phyloP scores from a whole-genome alignment of 495 filamentous ascomycete genomes.

The Trypethelium eluteriae region DNA sequence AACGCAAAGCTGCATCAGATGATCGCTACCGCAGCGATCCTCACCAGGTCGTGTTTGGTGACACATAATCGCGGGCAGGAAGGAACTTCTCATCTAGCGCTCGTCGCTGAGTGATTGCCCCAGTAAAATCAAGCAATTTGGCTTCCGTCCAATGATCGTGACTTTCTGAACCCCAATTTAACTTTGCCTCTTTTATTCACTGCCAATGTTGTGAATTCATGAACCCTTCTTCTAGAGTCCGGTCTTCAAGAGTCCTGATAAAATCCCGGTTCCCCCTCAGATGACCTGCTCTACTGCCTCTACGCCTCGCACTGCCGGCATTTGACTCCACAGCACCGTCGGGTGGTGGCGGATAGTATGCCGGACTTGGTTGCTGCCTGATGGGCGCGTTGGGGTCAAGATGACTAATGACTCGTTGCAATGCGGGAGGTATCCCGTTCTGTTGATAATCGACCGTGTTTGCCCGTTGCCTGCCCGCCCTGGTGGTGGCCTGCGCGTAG shows the following conservation, averaged over 20 bases:
- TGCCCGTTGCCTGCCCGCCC: constrained; percentile 79
- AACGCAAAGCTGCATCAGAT: background rate
- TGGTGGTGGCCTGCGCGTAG: constrained; percentile 77
- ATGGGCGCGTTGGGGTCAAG: constrained; percentile 94
- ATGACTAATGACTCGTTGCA: constrained; percentile 94
- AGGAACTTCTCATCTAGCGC: background rate
- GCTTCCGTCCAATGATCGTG: background rate
- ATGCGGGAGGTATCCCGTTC: constrained; percentile 80
- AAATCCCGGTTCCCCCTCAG: constrained; percentile 71
- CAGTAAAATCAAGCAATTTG: background rate
- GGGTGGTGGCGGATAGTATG: constrained; percentile 93
- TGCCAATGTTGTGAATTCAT: constrained; percentile 60
- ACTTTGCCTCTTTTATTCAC: constrained; percentile 29
- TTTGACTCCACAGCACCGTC: constrained; percentile 67
- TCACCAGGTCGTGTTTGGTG: background rate
- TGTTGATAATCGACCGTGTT: constrained; percentile 93
- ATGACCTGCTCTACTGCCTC: constrained; percentile 63
- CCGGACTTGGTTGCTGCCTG: constrained; percentile 86
- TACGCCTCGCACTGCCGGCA: constrained; percentile 57
- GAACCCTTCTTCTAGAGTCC: constrained; percentile 82
- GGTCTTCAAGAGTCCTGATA: constrained; percentile 86
- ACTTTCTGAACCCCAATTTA: background rate
- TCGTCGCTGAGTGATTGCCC: background rate
- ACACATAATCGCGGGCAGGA: background rate
- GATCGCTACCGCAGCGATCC: too few species aligned